A percentile compares a stretch with the other conserved stretches of the same genome.
These are phyloP conservation scores for Casaregolazyma suthepensis DNA, from an alignment of 1,139 yeast genomes.

Conservation along the genomic window DNA sequence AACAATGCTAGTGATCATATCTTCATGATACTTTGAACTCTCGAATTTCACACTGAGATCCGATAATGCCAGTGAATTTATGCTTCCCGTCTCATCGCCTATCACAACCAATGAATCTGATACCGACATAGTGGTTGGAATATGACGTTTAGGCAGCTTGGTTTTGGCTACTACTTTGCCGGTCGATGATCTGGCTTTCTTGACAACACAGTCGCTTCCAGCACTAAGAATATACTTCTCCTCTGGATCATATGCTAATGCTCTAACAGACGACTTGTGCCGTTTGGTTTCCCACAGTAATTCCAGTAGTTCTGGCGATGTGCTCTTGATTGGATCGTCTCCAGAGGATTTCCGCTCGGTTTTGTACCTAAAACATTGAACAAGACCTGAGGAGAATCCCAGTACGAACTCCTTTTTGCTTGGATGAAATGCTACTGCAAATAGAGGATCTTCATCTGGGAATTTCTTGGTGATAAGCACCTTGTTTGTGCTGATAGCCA, in stretches of 20 bases:
- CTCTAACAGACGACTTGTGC: conserved; percentile 85
- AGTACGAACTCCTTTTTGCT: conserved; percentile 54
- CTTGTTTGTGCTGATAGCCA: conserved; percentile 5
- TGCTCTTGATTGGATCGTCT: not conserved
- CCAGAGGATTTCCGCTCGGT: conserved; percentile 30
- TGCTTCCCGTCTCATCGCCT: conserved; percentile 75
- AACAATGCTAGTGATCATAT: conserved; percentile 69
- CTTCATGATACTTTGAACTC: conserved; percentile 55
- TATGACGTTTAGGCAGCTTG: conserved; percentile 34
- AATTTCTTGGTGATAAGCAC: conserved; percentile 22
- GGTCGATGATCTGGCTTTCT: conserved; percentile 62
- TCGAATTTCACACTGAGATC: conserved; percentile 36
- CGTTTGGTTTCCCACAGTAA: conserved; percentile 78
- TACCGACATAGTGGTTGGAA: conserved; percentile 57
- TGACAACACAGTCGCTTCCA: conserved; percentile 76
- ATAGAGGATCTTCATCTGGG: conserved; percentile 46
- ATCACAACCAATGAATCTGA: conserved; percentile 61
- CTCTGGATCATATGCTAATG: conserved; percentile 58
- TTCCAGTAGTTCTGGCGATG: conserved; percentile 2
- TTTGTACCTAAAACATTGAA: conserved; percentile 40
- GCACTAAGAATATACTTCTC: conserved; percentile 59
- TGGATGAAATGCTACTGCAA: conserved; percentile 79
- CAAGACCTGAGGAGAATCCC: conserved; percentile 77
- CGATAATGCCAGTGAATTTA: conserved; percentile 56
- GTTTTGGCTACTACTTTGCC: conserved; percentile 71